Conservation (phyloP, 179 eudicot genomes). For the Patellifolia procumbens region DNA sequence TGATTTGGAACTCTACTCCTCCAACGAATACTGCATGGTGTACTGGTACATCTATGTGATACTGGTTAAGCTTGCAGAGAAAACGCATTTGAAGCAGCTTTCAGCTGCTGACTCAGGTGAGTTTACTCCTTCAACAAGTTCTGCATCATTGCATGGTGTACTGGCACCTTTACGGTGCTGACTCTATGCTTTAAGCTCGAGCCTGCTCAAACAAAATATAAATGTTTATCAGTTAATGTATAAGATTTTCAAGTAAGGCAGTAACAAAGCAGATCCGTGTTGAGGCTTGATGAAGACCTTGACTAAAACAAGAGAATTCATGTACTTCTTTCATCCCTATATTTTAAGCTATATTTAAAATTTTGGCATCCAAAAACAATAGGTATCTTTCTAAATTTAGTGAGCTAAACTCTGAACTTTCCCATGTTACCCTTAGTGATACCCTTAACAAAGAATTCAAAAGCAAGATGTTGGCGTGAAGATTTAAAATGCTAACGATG, state of each 20-base stretch:
- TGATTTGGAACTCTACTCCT: constrained; percentile 82
- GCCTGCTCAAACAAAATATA: not conserved
- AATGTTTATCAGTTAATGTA: not conserved
- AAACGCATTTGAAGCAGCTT: constrained; percentile 68
- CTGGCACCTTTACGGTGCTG: not conserved
- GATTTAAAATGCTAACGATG: no score
- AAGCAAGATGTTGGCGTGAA: no score
- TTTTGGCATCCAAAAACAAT: no score
- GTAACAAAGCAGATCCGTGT: not conserved
- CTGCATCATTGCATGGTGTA: not conserved
- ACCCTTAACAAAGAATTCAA: no score
- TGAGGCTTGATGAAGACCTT: not conserved
- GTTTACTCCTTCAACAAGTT: constrained; percentile 20
- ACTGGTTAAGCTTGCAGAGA: constrained; percentile 88
- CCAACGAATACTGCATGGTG: constrained; percentile 93
- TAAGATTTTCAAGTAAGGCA: not conserved
- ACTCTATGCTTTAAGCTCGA: not conserved
- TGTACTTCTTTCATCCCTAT: no score
- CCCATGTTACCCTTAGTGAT: no score
- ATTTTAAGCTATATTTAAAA: no score
- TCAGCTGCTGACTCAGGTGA: constrained; percentile 64
- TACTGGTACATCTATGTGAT: constrained; percentile 92
- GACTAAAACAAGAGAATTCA: not conserved
- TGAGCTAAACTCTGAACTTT: no score
- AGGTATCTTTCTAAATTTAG: no score